A percentile compares a stretch with the other conserved stretches of the same genome.
Evolutionary conservation across 2,329 filamentous ascomycete species (phyloP).

Genomic region (Arthrobotrys pseudoclavata): DNA sequence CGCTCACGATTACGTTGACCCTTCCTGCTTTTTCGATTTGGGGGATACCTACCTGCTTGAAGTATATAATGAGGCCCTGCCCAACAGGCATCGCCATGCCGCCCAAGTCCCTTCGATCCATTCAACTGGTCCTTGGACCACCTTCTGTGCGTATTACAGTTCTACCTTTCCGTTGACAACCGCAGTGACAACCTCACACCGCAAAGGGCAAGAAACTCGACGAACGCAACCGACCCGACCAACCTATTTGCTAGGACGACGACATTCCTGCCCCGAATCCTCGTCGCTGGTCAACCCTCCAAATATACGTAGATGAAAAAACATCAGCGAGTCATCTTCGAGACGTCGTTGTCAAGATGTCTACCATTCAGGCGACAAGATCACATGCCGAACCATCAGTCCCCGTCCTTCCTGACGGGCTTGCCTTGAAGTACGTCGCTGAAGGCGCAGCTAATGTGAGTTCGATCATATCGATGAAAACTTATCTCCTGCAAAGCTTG

Average conservation of each 20-base stretch:
- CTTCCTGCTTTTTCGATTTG: neutral
- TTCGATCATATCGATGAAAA: conserved; percentile 65
- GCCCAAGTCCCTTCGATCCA: neutral
- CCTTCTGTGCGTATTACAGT: neutral
- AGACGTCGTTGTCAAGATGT: conserved; percentile 58
- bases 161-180: neutral
- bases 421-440: conserved; percentile 68
- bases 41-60: conserved; percentile 22
- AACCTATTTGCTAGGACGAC: neutral
- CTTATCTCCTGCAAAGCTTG: neutral
- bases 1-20: conserved; percentile 32
- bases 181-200: neutral
- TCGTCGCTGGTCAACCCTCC: conserved; percentile 24
- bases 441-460: conserved; percentile 83
- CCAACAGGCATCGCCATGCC: conserved; percentile 25
- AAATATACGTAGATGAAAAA: conserved; percentile 60
- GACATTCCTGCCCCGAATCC: conserved; percentile 10
- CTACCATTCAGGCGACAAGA: conserved; percentile 58
- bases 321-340: conserved; percentile 51
- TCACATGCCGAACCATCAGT: conserved; percentile 46
- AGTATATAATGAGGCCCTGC: conserved; percentile 25
- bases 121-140: conserved; percentile 7
- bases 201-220: neutral
- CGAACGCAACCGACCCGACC: conserved; percentile 6
- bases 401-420: conserved; percentile 47